Percentiles rank a stretch among this genome's conserved stretches.
Evolutionary conservation across 2,329 filamentous ascomycete species (phyloP).

Genomic region (Neopestalotiopsis rosae): DNA sequence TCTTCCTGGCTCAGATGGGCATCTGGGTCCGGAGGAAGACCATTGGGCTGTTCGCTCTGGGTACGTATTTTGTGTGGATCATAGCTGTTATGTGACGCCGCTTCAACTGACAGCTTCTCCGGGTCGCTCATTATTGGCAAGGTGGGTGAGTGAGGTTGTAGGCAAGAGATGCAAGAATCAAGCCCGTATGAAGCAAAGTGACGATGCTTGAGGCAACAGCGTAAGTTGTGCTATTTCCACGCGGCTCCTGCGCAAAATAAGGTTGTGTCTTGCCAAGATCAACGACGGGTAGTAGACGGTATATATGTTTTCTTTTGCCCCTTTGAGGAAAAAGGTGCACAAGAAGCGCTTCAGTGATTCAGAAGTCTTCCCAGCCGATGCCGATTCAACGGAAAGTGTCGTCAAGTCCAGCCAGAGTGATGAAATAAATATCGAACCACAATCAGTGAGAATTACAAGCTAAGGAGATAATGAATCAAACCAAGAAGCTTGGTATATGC

Average conservation of each 20-base stretch:
- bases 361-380: background rate
- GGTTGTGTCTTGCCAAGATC: background rate
- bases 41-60: conserved; percentile 1
- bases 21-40: conserved; percentile 56
- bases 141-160: background rate
- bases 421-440: background rate
- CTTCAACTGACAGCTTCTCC: conserved; percentile 32
- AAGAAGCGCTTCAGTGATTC: background rate
- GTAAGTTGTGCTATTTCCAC: background rate
- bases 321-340: background rate
- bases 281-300: background rate
- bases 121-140: conserved; percentile 32
- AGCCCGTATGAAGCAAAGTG: background rate
- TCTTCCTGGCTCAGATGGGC: conserved; percentile 62
- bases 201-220: background rate
- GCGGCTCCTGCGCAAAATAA: background rate
- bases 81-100: conserved; percentile 27
- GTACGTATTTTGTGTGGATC: background rate
- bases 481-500: background rate
- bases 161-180: background rate
- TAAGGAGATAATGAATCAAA: no score
- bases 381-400: background rate
- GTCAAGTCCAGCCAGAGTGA: background rate
- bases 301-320: background rate
- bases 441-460: no score